These are phyloP conservation scores for Candida glaebosa DNA, from an alignment of 805 yeast species.

Conservation along the genomic window DNA sequence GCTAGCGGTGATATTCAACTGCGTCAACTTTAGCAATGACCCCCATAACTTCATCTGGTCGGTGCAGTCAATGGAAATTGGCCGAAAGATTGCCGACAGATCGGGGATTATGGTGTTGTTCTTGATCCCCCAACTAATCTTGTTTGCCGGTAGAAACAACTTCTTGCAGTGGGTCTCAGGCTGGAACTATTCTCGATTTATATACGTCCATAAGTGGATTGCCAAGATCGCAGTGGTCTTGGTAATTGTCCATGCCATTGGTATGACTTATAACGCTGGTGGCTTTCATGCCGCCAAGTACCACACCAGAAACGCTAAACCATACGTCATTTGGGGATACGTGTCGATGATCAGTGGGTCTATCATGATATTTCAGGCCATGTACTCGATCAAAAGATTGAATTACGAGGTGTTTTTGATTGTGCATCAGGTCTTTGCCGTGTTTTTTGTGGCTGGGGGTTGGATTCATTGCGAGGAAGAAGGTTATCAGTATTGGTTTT, in stretches of 20 bases:
- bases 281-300: slow-evolving; percentile 22
- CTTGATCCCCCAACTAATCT: slow-evolving; percentile 52
- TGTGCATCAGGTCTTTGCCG: slow-evolving; percentile 31
- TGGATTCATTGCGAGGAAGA: slow-evolving; percentile 49
- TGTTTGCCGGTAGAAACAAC: slow-evolving; percentile 73
- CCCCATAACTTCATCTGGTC: slow-evolving; percentile 24
- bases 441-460: slow-evolving; percentile 47
- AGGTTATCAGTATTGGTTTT: slow-evolving; percentile 20
- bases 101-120: slow-evolving; percentile 49
- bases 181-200: slow-evolving; percentile 46
- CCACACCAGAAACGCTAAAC: slow-evolving; percentile 22
- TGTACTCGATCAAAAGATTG: slow-evolving; percentile 47
- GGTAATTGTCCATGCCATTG: slow-evolving; percentile 45
- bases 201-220: slow-evolving; percentile 56
- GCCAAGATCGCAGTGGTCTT: slow-evolving; percentile 44
- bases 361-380: slow-evolving; percentile 45
- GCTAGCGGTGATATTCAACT: slow-evolving; percentile 25
- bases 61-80: slow-evolving; percentile 22
- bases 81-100: slow-evolving; percentile 51
- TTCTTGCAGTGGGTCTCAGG: slow-evolving; percentile 61
- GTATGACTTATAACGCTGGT: slow-evolving; percentile 40
- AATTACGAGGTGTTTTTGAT: slow-evolving; percentile 50
- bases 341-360: slow-evolving; percentile 32
- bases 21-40: slow-evolving; percentile 22
- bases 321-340: slow-evolving; percentile 26